Conservation (phyloP, 2,329 filamentous ascomycete species). For the Chalara sp. region DNA sequence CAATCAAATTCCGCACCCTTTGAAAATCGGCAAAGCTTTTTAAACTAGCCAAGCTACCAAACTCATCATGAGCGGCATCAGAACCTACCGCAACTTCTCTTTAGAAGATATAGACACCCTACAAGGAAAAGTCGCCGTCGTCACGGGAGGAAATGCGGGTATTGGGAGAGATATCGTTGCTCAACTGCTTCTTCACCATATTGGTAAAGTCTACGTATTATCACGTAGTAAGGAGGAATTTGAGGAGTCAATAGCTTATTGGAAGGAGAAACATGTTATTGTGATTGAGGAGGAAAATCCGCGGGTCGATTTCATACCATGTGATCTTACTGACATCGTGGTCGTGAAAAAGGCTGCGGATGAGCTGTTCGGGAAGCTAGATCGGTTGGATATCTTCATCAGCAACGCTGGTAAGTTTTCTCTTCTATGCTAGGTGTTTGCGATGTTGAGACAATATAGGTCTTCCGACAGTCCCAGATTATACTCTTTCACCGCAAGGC, state of each 20-base stretch:
- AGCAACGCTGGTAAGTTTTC: not conserved
- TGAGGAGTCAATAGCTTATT: not conserved
- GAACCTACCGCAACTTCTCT: slow-evolving; percentile 2
- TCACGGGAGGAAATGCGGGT: not conserved
- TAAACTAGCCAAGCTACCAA: too few species aligned
- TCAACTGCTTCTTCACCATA: not conserved
- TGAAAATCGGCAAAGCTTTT: too few species aligned
- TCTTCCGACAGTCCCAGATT: not conserved
- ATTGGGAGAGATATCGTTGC: slow-evolving; percentile 1
- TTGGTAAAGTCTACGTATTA: slow-evolving; percentile 1
- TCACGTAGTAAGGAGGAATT: not conserved
- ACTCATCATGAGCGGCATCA: not conserved
- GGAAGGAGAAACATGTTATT: not conserved
- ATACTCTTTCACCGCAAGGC: slow-evolving; percentile 2
- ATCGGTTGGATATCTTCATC: not conserved
- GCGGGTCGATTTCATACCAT: not conserved
- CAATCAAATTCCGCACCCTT: not conserved
- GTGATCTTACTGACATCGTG: not conserved
- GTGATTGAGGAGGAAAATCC: not conserved
- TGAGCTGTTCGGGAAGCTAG: not conserved
- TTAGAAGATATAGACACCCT: not conserved
- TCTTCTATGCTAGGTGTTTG: not conserved
- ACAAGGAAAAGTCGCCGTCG: not conserved
- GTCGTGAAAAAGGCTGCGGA: not conserved
- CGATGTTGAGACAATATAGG: not conserved